Evolutionary conservation across 1,284 basidiomycete species (phyloP).

Genomic region (Ustilago bromivora): DNA sequence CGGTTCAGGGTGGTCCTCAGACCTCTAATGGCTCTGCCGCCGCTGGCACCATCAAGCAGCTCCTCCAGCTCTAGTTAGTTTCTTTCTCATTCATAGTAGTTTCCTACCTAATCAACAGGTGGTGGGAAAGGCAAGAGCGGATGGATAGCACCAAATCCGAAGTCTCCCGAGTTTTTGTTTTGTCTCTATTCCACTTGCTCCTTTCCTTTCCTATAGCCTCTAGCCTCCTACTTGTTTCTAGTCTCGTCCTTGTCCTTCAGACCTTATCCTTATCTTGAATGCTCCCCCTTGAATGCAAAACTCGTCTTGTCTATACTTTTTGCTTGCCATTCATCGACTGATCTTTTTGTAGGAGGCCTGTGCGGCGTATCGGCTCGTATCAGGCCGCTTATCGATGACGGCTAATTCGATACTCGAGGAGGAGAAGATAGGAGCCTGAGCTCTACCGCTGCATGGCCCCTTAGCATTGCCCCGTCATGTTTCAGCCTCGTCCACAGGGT

Average conservation of each 20-base stretch:
- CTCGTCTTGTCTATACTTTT: neutral
- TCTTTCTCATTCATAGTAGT: neutral
- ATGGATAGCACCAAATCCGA: neutral
- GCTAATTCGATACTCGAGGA: no score
- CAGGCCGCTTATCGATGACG: no score
- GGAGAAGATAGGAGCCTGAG: no score
- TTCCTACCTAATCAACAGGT: neutral
- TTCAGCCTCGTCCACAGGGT: no score
- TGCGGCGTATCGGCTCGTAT: no score
- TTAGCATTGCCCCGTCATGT: no score
- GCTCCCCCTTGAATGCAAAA: neutral
- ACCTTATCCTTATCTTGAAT: conserved; percentile 1
- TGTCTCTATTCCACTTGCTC: neutral
- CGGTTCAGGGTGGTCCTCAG: conserved; percentile 33
- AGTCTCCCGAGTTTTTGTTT: conserved; percentile 5
- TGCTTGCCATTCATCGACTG: neutral
- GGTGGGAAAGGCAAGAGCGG: neutral
- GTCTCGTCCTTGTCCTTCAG: conserved; percentile 3
- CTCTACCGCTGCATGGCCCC: no score
- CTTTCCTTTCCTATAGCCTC: neutral
- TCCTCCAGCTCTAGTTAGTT: conserved; percentile 25
- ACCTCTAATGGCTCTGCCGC: conserved; percentile 21
- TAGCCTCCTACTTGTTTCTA: neutral
- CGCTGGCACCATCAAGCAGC: conserved; percentile 34
- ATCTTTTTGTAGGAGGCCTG: no score